Evolutionary conservation across 2,329 filamentous ascomycete genomes (phyloP), one percentile per base, ranked within the genome.

Genomic region (Chaetomium globosum): DNA sequence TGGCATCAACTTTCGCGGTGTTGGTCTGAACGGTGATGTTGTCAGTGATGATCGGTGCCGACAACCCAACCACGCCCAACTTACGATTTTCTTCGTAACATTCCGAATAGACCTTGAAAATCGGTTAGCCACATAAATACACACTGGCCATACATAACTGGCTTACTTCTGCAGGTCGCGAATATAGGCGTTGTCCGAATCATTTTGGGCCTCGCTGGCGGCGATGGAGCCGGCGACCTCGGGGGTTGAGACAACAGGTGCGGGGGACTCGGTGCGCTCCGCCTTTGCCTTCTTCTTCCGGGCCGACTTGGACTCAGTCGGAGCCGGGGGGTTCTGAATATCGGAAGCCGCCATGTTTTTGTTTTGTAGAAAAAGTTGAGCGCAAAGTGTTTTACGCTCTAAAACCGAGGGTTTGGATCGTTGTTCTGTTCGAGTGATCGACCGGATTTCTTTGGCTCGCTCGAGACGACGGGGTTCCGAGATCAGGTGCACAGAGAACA

Each of bases 51-150:
- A 30, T 16, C 23, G 56, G 16, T 46, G 16, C 21, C n/a, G 21
- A 19, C 1, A 46, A 46, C 48, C 12, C 30, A 19, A 51, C 55
- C 39, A 23, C 33, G 13, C 36, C 33, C 77, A 46, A 82, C 90
- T 81, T 80, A 96, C 92, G 74, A 98, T 88, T 81, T 97, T 97
- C 86, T 97, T 98, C 82, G 88, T 90, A 74, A 95, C 81, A 78
- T 95, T 96, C 75, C 94, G 93, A 73, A 97, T 91, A 78, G 87
- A 92, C 84, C 93, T 97, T 71, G 28, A 13, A 57, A 28, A 19
- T 63, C 51, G 54, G 61, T 69, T 63, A 58, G 68, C 74, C 68
- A 59, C 28, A n/a, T 56, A 23, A 13, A 12, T 0, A 36, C 2
- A 31, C 6, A 64, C 54, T 26, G 62, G 54, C 8, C 61, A 55